Evolutionary conservation across 1,284 basidiomycete genomes (phyloP), one percentile per base, ranked within the genome.

Genomic region (Thecaphora thlaspeos): DNA sequence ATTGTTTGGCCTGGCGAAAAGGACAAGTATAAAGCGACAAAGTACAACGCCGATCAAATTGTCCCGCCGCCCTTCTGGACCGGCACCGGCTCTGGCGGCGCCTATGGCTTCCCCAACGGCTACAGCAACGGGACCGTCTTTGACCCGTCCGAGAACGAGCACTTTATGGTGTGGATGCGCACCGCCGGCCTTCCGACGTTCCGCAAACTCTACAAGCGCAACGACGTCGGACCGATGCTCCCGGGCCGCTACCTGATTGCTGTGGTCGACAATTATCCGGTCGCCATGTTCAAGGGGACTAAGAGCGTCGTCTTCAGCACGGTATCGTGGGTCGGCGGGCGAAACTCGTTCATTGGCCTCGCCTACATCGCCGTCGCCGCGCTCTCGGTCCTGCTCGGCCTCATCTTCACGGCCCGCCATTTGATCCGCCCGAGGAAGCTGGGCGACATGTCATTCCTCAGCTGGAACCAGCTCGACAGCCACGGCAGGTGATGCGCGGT

Each of bases 161-260:
- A 92, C 76, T 97, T 99, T 82, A 92, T 96, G 80, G 93, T 97
- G 70, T 99, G 95, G 95, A 99, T 99, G 95, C 86, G 94, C 57
- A 94, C 91, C 2, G 91, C 95, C 1, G 94, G 93, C 21, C 81
- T 98, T 49, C 94, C 95, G 1, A 96, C 93, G 1, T 98, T 99
- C 81, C 87, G 91, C 40, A 97, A 97, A 80, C 81, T 97, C 19
- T 97, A 89, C 78, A 91, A 87, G 24, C 83, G 95, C 56, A 97
- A 97, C 79, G 94, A 97, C 74, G 79, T 84, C 26, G 82, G 87
- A 28, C 81, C 81, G 37, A 86, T 99, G 83, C 68, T 74, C 11
- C 82, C 85, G 43, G 95, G 92, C 5, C 82, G 80, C 36, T 98
- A 98, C 78, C 80, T 84, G 63, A 83, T 97, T 47, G 80, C 82